Evolutionary conservation across 208 protist genomes (phyloP).

Genomic region (Novymonas esmeraldas): DNA sequence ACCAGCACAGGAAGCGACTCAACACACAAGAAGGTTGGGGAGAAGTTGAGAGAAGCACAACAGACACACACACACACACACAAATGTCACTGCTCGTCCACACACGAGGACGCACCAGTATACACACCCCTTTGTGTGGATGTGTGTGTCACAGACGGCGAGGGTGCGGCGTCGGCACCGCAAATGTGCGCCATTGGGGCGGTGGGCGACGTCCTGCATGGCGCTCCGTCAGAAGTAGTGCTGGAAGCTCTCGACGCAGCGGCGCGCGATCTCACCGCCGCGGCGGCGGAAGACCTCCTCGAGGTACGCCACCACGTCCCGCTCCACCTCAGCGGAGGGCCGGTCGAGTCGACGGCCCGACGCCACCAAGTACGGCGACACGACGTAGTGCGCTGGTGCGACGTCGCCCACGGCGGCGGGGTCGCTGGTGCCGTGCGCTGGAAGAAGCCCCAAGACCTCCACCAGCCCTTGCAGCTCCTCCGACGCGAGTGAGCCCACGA

Average conservation of each 20-base stretch:
- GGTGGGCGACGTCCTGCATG: no score
- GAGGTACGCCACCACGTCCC: conserved; percentile 73
- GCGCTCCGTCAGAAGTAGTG: conserved; percentile 44
- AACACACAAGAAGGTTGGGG: no score
- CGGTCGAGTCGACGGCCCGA: conserved; percentile 72
- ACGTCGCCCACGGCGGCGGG: neutral
- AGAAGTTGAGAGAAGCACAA: no score
- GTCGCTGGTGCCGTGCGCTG: conserved; percentile 1
- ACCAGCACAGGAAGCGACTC: no score
- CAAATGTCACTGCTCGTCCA: no score
- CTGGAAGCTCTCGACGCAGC: conserved; percentile 52
- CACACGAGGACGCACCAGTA: no score
- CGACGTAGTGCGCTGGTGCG: conserved; percentile 37
- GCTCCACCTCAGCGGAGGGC: conserved; percentile 73
- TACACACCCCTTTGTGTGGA: no score
- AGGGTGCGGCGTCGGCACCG: no score
- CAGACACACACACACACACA: no score
- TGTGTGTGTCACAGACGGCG: no score
- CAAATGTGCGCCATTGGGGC: no score
- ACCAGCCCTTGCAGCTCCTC: conserved; percentile 65
- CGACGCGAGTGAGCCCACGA: conserved; percentile 45
- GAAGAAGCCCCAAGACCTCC: conserved; percentile 58
- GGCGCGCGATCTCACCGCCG: conserved; percentile 49
- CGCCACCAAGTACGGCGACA: conserved; percentile 46
- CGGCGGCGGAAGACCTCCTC: conserved; percentile 59